Conservation (phyloP, 805 yeast genomes). For the Limtongozyma cylindracea region DNA sequence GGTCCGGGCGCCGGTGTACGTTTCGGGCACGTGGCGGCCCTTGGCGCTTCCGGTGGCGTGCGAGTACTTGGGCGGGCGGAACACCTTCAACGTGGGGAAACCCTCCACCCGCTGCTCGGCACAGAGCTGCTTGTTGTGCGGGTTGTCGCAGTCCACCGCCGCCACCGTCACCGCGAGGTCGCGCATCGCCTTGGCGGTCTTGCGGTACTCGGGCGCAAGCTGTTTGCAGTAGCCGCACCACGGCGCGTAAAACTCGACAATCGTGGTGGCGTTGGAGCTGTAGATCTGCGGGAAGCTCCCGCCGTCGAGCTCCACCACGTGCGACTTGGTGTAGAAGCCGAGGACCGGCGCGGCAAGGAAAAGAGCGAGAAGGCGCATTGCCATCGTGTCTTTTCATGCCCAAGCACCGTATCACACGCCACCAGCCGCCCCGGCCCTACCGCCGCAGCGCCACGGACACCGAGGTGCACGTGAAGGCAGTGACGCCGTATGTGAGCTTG, state of each 20-base stretch:
- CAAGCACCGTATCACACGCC: no score
- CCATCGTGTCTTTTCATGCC: no score
- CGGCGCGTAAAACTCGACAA: conserved; percentile 85
- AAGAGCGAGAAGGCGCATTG: no score
- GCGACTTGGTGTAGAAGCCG: no score
- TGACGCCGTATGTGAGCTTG: no score
- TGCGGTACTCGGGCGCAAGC: conserved; percentile 34
- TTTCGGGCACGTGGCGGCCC: conserved; percentile 21
- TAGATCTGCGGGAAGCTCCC: no score
- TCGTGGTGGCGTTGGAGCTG: conserved; percentile 56
- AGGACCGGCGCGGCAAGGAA: no score
- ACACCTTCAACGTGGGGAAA: conserved; percentile 64
- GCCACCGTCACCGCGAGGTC: conserved; percentile 35
- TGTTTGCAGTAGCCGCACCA: conserved; percentile 93
- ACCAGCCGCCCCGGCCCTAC: no score
- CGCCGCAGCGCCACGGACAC: no score
- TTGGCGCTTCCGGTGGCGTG: conserved; percentile 4
- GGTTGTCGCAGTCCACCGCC: conserved; percentile 69
- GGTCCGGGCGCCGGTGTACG: conserved; percentile 35
- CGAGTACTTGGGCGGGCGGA: conserved; percentile 60
- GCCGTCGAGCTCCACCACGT: no score
- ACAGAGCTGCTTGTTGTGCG: conserved; percentile 44
- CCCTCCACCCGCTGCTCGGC: conserved; percentile 39
- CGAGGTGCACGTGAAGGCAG: no score
- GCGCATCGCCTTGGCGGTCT: conserved; percentile 36